Evolutionary conservation across 306 rosid species (phyloP).

Genomic region (Malus orientalis): DNA sequence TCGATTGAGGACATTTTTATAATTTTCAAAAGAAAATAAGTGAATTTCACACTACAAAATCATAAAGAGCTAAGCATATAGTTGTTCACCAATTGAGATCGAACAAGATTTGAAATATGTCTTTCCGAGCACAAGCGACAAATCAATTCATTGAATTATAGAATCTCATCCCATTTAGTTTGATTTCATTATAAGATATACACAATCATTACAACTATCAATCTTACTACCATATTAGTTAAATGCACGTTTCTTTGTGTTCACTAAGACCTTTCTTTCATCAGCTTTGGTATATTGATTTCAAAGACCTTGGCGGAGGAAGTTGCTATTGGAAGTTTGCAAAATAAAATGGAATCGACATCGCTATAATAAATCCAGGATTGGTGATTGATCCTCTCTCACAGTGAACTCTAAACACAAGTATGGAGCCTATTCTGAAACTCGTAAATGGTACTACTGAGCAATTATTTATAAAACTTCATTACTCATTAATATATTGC

Average conservation of each 20-base stretch:
- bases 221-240: too few species aligned
- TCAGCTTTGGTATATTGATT: constrained; percentile 17
- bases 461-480: neutral
- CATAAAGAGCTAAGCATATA: too few species aligned
- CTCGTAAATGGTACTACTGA: neutral
- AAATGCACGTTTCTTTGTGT: neutral
- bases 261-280: neutral
- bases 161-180: too few species aligned
- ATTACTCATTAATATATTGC: neutral
- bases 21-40: too few species aligned
- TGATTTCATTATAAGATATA: too few species aligned
- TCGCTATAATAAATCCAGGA: constrained; percentile 13
- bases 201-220: too few species aligned
- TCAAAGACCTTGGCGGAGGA: constrained; percentile 24
- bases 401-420: constrained; percentile 12
- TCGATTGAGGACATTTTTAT: too few species aligned
- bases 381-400: constrained; percentile 11
- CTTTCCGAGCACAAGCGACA: too few species aligned
- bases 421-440: neutral
- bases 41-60: too few species aligned
- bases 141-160: too few species aligned
- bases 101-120: too few species aligned
- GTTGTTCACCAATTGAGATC: too few species aligned
- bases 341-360: constrained; percentile 11
- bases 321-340: constrained; percentile 25